These are phyloP conservation scores for Alloascoidea africana DNA, from an alignment of 805 yeast species.

Conservation along the genomic window DNA sequence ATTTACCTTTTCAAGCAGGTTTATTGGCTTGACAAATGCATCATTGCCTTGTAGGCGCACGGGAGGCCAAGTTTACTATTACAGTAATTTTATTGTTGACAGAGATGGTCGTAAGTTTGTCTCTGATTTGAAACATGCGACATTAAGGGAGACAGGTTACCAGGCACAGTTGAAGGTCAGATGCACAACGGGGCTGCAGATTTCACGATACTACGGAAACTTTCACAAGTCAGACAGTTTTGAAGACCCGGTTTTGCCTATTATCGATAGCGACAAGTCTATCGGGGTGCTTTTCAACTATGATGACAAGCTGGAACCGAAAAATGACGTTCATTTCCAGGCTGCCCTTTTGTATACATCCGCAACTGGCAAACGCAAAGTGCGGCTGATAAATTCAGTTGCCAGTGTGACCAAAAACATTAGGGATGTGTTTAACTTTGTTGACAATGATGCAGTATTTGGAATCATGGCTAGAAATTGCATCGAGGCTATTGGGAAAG, in stretches of 20 bases:
- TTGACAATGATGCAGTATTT: conserved; percentile 56
- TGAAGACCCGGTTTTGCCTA: conserved; percentile 58
- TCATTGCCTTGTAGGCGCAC: conserved; percentile 48
- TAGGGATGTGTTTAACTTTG: conserved; percentile 60
- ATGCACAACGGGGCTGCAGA: conserved; percentile 77
- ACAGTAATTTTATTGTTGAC: conserved; percentile 49
- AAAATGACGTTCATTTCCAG: conserved; percentile 78
- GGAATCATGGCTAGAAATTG: conserved; percentile 39
- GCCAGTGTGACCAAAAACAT: conserved; percentile 66
- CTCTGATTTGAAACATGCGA: conserved; percentile 37
- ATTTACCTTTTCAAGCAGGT: conserved; percentile 46
- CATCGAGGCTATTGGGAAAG: conserved; percentile 22
- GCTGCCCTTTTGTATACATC: conserved; percentile 81
- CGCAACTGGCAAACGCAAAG: conserved; percentile 57
- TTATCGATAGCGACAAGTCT: conserved; percentile 44
- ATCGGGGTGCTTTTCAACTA: conserved; percentile 59
- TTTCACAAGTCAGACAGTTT: conserved; percentile 22
- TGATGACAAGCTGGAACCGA: conserved; percentile 59
- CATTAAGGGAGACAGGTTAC: conserved; percentile 40
- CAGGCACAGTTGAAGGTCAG: conserved; percentile 77
- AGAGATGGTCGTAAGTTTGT: conserved; percentile 57
- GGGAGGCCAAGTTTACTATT: conserved; percentile 55
- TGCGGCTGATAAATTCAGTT: conserved; percentile 75
- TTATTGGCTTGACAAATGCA: conserved; percentile 63
- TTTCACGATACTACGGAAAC: conserved; percentile 57